Conservation (phyloP, 2,329 filamentous ascomycete genomes). For the Periglandula ipomoeae region DNA sequence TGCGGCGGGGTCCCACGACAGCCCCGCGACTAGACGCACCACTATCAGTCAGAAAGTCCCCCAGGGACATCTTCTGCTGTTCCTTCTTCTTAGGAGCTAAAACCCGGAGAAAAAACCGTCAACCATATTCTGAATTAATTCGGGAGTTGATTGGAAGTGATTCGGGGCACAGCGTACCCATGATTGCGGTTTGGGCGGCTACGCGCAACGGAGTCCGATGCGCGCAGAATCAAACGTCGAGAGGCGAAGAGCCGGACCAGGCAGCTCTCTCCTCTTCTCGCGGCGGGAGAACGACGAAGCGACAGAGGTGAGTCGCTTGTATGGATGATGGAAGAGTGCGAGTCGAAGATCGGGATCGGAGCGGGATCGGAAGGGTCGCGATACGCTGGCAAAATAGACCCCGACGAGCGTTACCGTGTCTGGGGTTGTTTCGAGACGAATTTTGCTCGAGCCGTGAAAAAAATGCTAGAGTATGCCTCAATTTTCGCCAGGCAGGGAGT, state of each 20-base stretch:
- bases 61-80: conserved; percentile 93
- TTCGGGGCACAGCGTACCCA: conserved; percentile 38
- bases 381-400: conserved; percentile 19
- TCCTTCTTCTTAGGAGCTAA: conserved; percentile 89
- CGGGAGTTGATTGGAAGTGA: not conserved
- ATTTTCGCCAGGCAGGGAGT: conserved; percentile 34
- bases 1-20: conserved; percentile 15
- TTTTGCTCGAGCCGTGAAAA: conserved; percentile 33
- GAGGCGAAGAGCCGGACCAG: conserved; percentile 19
- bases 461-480: conserved; percentile 27
- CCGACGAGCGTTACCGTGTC: conserved; percentile 31
- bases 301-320: conserved; percentile 6
- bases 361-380: conserved; percentile 11
- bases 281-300: conserved; percentile 6
- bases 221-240: conserved; percentile 22
- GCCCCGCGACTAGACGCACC: conserved; percentile 47
- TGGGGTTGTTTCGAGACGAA: conserved; percentile 32
- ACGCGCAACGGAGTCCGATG: conserved; percentile 39
- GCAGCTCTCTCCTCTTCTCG: conserved; percentile 18
- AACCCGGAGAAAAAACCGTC: conserved; percentile 35
- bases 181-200: conserved; percentile 44
- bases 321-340: not conserved
- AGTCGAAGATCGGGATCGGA: conserved; percentile 12
- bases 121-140: not conserved
- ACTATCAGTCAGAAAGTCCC: conserved; percentile 88